Conservation (phyloP, 352 stramenopile genomes). For the Pythium chondricola region DNA sequence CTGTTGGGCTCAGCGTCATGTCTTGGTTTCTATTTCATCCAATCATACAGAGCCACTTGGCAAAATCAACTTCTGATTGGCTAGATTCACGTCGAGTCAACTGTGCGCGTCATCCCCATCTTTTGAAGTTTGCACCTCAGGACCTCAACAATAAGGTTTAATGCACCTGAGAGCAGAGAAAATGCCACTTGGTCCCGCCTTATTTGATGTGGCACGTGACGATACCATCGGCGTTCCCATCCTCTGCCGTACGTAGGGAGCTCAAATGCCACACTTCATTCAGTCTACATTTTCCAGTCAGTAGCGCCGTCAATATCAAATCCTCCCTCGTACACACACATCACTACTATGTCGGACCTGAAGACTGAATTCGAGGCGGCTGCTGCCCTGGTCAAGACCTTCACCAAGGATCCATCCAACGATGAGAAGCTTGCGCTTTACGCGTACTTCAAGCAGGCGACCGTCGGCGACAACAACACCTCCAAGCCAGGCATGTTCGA, state of each 20-base stretch:
- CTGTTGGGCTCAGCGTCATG: no score
- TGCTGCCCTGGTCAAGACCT: constrained; percentile 70
- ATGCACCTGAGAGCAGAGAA: no score
- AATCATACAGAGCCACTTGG: neutral
- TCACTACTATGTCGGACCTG: constrained; percentile 69
- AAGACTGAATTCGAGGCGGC: constrained; percentile 81
- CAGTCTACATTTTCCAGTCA: constrained; percentile 36
- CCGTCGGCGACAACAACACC: constrained; percentile 80
- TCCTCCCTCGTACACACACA: constrained; percentile 7
- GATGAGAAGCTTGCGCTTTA: constrained; percentile 88
- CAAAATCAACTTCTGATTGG: constrained; percentile 9
- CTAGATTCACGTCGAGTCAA: constrained; percentile 3
- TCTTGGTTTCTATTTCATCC: no score
- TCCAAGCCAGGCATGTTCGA: constrained; percentile 83
- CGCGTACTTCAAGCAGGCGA: constrained; percentile 89
- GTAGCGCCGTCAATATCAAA: constrained; percentile 4
- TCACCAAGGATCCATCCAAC: constrained; percentile 77
- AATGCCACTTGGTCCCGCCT: no score
- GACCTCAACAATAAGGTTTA: no score
- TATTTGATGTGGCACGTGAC: constrained; percentile 6
- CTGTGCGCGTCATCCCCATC: constrained; percentile 12
- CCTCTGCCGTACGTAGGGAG: no score
- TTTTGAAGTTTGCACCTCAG: constrained; percentile 5
- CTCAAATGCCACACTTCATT: no score
- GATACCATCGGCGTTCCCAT: no score